phyloP scores from a whole-genome alignment of 148 eudicot genomes.

The Nepenthes mirabilis region DNA sequence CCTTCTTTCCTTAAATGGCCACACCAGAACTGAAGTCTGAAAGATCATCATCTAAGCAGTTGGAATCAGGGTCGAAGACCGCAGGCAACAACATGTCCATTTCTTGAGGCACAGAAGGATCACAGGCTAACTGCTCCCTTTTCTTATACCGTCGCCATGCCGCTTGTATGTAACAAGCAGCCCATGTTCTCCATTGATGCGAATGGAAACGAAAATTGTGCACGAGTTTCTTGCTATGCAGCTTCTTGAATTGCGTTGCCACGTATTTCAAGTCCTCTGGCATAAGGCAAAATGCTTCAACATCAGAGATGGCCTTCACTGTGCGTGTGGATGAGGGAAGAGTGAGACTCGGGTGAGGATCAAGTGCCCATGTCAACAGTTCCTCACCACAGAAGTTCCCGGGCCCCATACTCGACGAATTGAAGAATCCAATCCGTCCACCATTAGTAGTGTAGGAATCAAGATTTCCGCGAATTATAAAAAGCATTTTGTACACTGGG shows the following conservation, averaged over 20 bases:
- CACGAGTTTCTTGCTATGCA: constrained; percentile 30
- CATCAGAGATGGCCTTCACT: constrained; percentile 34
- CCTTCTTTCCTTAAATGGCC: no score
- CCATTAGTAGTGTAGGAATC: constrained; percentile 46
- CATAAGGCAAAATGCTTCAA: constrained; percentile 29
- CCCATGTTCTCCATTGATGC: constrained; percentile 52
- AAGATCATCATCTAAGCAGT: no score
- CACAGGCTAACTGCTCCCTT: constrained; percentile 7
- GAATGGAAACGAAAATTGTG: constrained; percentile 43
- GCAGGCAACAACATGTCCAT: no score
- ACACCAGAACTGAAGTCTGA: no score
- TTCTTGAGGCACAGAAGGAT: no score
- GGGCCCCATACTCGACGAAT: constrained; percentile 27
- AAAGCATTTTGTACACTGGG: constrained; percentile 45
- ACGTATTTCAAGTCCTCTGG: constrained; percentile 41
- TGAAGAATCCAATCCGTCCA: constrained; percentile 36
- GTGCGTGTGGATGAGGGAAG: constrained; percentile 51
- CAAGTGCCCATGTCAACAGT: constrained; percentile 50
- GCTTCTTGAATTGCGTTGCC: constrained; percentile 31
- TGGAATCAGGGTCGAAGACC: no score
- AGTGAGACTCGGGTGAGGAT: constrained; percentile 21
- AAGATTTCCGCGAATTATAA: constrained; percentile 50
- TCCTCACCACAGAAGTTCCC: constrained; percentile 59
- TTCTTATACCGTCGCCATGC: constrained; percentile 34
- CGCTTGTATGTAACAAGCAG: constrained; percentile 38